Evolutionary conservation across 2,329 filamentous ascomycete genomes (phyloP).

Genomic region (Bipolaris bicolor): DNA sequence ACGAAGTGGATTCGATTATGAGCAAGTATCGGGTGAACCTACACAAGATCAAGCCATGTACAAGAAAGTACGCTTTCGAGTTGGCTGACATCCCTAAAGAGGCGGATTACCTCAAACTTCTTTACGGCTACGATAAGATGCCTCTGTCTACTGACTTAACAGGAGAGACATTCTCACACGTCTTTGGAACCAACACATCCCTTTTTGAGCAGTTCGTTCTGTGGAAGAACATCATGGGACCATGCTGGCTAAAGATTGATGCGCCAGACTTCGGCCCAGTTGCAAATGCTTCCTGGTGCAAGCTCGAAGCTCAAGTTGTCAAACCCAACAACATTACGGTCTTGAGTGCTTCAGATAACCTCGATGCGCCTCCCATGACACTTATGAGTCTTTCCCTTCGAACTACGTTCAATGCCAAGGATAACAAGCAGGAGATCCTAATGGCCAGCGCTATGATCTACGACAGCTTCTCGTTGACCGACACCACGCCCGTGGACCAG

Average conservation of each 20-base stretch:
- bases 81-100: slow-evolving; percentile 85
- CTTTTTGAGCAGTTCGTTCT: slow-evolving; percentile 98
- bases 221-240: slow-evolving; percentile 99
- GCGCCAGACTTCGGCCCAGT: slow-evolving; percentile 82
- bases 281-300: slow-evolving; percentile 96
- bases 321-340: slow-evolving; percentile 78
- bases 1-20: slow-evolving; percentile 89
- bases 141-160: slow-evolving; percentile 71
- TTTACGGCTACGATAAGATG: slow-evolving; percentile 91
- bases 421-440: slow-evolving; percentile 96
- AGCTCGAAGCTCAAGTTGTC: slow-evolving; percentile 83
- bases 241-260: slow-evolving; percentile 93
- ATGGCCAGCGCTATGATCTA: slow-evolving; percentile 92
- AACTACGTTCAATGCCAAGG: slow-evolving; percentile 85
- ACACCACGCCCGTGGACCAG: slow-evolving; percentile 87
- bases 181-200: slow-evolving; percentile 91
- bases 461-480: slow-evolving; percentile 83
- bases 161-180: slow-evolving; percentile 90
- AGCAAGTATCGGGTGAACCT: slow-evolving; percentile 81
- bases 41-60: slow-evolving; percentile 92
- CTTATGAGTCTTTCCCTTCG: slow-evolving; percentile 94
- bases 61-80: slow-evolving; percentile 95
- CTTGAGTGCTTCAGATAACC: slow-evolving; percentile 76
- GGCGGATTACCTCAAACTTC: slow-evolving; percentile 89
- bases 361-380: slow-evolving; percentile 85